Base-by-base conservation (phyloP, 2,329 filamentous ascomycete genomes). In the Chalara sp. region DNA sequence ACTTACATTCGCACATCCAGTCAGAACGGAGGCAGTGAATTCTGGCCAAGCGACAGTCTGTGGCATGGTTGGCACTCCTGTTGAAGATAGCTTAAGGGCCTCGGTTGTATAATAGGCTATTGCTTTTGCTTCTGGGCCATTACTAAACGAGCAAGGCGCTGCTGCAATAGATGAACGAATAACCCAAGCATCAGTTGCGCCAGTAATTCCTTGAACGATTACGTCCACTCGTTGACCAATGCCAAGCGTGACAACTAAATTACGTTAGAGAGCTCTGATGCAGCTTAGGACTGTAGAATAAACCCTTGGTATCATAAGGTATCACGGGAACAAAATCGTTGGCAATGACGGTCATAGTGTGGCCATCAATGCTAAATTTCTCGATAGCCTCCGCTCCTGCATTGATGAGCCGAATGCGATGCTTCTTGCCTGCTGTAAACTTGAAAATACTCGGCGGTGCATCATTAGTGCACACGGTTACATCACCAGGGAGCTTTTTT, bases 101-200 rank as follows among this genome's bases (percentile, higher is more conserved):
- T 32, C 70, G 3, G 76, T 76, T 6, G 81, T 71, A 62, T 88
- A 88, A 67, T 84, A 84, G 37, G 87, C 72, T 6, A 76, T 79
- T 0, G 83, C 84, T 1, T 79, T 61, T 4, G 76, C 81, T 48
- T 75, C 60, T 1, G 73, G 74, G 42, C 78, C 72, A 21, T 64
- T 68, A 2, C 72, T 61, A 1, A 69, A 56, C 3, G 76, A 74
- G 68, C 78, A 80, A 21, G 21, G 21, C 5, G 29, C 51, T 8
- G 39, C n/a, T 28, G 60, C 45, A 7, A 80, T 66, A 57, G 73
- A 77, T 53, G 74, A 71, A 39, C 80, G 76, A 70, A 84, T 79
- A 74, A 76, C 81, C 59, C 77, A 81, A 31, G 55, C 47, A 2
- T 54, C 56, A 12, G 29, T 55, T 2, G 75, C 67, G 10, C 68